Evolutionary conservation across 2,329 filamentous ascomycete species (phyloP), one percentile per base, ranked within the genome.

Genomic region (Sarocladium strictum): DNA sequence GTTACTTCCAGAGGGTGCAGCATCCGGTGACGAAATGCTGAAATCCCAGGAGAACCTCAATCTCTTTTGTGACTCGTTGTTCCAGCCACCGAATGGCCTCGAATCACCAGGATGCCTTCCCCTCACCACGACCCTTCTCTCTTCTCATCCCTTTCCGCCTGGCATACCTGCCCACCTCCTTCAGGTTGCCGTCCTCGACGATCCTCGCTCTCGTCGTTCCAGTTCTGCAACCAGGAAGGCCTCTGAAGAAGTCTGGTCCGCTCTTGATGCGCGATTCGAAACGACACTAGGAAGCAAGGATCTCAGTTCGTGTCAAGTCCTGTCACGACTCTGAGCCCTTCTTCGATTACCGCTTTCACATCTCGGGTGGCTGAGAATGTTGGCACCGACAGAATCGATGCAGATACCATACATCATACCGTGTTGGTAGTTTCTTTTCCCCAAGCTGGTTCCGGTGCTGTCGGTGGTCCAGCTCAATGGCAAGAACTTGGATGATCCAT

Each of bases 401-500:
- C 63, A 19, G 55, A 71, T 19, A 71, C 70, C 3, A 58, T 70
- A 14, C n/a, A n/a, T n/a, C n/a, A n/a, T 71, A 65, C 35, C 60
- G 68, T 2, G 64, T 72, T 5, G 69, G 66, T 0, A 71, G 67
- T 54, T 60, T 67, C 1, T 66, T 54, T 60, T 67, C 1, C 66
- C 69, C 0, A 72, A 72, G 56, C 52, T 72, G 2, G 58, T 71
- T 5, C 63, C 68, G 0, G 63, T 61, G 0, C 59, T 76, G 11
- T 63, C 67, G 1, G 59, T 64, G 1, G 59, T 72, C 2, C 61
- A 66, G 53, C 62, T 60, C 14, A 57, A 56, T 0, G 60, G 63
- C 2, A 62, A 72, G 12, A 61, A 67, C 14, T 51, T 70, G 64
- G 67, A 76, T 2, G 72, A 71, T 72, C 72, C 1, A 65, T 81